phyloP scores from a whole-genome alignment of 805 yeast species.

The Teunomyces aglyptinius region DNA sequence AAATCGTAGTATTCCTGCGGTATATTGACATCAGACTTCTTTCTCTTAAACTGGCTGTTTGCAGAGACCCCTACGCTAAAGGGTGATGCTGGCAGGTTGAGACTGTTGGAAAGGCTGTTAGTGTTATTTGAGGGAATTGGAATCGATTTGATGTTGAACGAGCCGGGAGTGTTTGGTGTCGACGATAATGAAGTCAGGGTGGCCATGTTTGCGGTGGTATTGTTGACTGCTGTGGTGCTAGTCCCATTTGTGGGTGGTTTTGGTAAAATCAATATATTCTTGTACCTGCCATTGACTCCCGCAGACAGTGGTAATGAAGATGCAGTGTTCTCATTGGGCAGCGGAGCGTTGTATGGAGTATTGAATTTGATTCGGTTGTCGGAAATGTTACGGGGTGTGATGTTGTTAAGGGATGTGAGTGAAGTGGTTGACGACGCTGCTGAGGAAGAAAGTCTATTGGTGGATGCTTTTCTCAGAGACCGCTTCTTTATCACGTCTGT shows the following conservation, averaged over 20 bases:
- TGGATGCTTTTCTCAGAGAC: conserved; percentile 38
- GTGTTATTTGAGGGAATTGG: conserved; percentile 25
- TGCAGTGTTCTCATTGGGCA: background rate
- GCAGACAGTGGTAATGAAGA: conserved; percentile 2
- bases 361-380: conserved; percentile 8
- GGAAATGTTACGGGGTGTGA: background rate
- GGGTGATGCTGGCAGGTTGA: conserved; percentile 23
- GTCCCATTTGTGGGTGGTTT: conserved; percentile 25
- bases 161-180: conserved; percentile 14
- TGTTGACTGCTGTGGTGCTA: conserved; percentile 3
- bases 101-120: conserved; percentile 2
- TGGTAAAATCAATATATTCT: conserved; percentile 41
- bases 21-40: conserved; percentile 37
- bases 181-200: conserved; percentile 10
- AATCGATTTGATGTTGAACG: conserved; percentile 22
- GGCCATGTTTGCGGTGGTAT: conserved; percentile 6
- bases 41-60: conserved; percentile 39
- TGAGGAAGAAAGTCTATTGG: conserved; percentile 7
- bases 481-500: conserved; percentile 60
- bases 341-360: conserved; percentile 3
- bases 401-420: background rate
- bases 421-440: background rate
- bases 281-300: conserved; percentile 19
- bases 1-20: conserved; percentile 12
- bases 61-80: conserved; percentile 8